Evolutionary conservation across 441 rosid species (phyloP).

Genomic region (Euphorbia celastroides): DNA sequence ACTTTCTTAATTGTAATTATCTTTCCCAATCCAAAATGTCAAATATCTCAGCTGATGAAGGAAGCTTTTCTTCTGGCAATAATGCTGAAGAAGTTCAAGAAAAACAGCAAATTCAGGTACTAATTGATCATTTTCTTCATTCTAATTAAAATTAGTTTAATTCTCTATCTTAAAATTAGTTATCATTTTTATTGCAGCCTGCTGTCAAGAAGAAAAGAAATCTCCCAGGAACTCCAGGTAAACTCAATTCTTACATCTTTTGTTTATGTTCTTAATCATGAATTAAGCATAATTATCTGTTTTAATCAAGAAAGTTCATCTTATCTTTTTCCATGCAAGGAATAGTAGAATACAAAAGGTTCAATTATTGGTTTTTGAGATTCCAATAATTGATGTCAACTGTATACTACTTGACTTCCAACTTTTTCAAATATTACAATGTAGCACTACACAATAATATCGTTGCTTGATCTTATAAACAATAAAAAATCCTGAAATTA

Average conservation of each 20-base stretch:
- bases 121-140: background rate
- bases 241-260: conserved; percentile 3
- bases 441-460: background rate
- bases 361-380: conserved; percentile 36
- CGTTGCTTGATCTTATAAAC: background rate
- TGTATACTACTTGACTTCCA: conserved; percentile 16
- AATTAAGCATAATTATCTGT: no score
- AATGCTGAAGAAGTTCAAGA: conserved; percentile 47
- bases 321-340: background rate
- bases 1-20: background rate
- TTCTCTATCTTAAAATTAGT: no score
- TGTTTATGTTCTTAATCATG: background rate
- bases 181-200: conserved; percentile 27
- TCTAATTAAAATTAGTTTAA: no score
- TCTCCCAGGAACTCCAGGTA: conserved; percentile 77
- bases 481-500: background rate
- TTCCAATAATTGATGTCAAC: conserved; percentile 34
- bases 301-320: background rate
- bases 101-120: conserved; percentile 20
- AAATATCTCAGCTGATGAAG: conserved; percentile 56
- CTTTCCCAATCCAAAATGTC: conserved; percentile 34
- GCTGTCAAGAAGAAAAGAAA: conserved; percentile 56
- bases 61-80: conserved; percentile 63
- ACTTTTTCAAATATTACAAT: background rate
- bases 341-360: conserved; percentile 12